Conservation (phyloP, 305 asterid genomes). For the Coffea humblotiana region DNA sequence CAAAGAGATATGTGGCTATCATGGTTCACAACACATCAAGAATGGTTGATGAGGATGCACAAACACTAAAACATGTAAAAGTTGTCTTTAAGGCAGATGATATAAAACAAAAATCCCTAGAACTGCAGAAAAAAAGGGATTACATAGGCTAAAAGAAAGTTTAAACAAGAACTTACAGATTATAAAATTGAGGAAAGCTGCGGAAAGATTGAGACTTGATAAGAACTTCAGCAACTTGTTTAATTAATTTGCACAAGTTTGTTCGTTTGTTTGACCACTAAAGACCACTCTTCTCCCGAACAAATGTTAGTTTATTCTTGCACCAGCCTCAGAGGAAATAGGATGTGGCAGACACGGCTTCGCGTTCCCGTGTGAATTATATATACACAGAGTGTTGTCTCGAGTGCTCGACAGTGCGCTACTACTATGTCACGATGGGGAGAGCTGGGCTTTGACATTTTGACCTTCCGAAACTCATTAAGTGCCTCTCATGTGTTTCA, state of each 20-base stretch:
- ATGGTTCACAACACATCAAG: background rate
- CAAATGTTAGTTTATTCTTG: slow-evolving; percentile 7
- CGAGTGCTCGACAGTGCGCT: too few species aligned
- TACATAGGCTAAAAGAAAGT: background rate
- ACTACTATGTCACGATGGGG: too few species aligned
- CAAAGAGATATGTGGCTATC: slow-evolving; percentile 6
- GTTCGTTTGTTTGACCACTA: slow-evolving; percentile 11
- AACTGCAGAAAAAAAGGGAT: background rate
- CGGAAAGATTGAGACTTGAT: slow-evolving; percentile 9
- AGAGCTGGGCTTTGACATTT: too few species aligned
- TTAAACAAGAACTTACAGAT: slow-evolving; percentile 19
- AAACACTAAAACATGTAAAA: slow-evolving; percentile 8
- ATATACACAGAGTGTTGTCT: too few species aligned
- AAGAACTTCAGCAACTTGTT: slow-evolving; percentile 8
- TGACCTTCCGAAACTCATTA: too few species aligned
- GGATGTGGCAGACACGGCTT: slow-evolving; percentile 31
- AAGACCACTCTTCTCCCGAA: slow-evolving; percentile 14
- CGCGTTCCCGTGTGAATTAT: too few species aligned
- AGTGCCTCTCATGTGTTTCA: too few species aligned
- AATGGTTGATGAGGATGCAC: slow-evolving; percentile 8
- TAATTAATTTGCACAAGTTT: background rate
- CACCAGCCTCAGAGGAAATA: slow-evolving; percentile 23
- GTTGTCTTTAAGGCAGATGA: slow-evolving; percentile 1
- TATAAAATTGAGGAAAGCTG: slow-evolving; percentile 4
- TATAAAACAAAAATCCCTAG: background rate